Base-by-base conservation (phyloP, 2,329 filamentous ascomycete genomes). In the Venturia asperata region DNA sequence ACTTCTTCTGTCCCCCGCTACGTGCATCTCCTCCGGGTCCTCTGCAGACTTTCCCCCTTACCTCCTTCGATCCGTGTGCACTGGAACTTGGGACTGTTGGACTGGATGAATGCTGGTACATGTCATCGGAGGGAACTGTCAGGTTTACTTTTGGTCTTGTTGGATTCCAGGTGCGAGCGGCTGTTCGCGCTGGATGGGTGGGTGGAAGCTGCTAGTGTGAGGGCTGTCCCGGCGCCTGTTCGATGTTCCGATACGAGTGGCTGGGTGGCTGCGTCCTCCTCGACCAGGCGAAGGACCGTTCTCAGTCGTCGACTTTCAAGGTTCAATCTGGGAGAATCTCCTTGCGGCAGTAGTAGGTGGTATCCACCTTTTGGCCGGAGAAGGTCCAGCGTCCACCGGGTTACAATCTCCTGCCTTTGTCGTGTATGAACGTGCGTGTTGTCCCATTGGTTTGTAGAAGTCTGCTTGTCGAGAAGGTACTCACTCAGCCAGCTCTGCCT, bases 31-130 rank as follows among this genome's bases (percentile, higher is more conserved):
- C 45, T n/a, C 1, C 19, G 4, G 24, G 11, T n/a, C 9, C 7
- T 49, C 45, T 24, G n/a, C 45, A 24, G 3, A 9, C n/a, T 49
- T n/a, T n/a, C n/a, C n/a, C 2, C 10, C 21, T 49, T n/a, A 24
- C 10, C 2, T 27, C 11, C 5, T 2, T 15, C 15, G 15, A 45
- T 45, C 94, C 93, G 99, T 97, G 72, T 99, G 94, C 0, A 94
- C 94, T 6, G 93, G 92, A 1, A 97, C 90, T 74, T 99, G 94
- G 72, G n/a, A n/a, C 97, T 89, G 72, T 97, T 96, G 82, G 99
- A 99, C 74, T 99, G 94, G 67, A 99, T 92, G 70, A 99, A 99
- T 0, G 94, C 94, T 0, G 93, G 96, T 71, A 90, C 96, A n/a
- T n/a, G n/a, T n/a, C 92, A 97, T 95, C 61, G 92, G 78, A 0